Percentiles rank a stretch among this genome's conserved stretches.
phyloP scores from a whole-genome alignment of 164 flowering plant genomes.

The Tetrastigma voinierianum region DNA sequence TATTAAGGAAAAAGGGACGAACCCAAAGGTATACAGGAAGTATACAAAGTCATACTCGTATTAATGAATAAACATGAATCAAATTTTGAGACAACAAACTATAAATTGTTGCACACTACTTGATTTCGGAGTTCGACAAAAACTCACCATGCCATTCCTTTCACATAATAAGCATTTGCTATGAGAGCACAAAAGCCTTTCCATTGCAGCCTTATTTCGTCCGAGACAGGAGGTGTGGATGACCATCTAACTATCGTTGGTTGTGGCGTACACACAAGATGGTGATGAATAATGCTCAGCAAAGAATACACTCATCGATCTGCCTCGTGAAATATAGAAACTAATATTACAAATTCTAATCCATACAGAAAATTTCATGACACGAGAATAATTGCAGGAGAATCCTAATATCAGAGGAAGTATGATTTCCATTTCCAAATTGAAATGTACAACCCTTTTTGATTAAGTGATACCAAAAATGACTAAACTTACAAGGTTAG shows the following conservation, averaged over 20 bases:
- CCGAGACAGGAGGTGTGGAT: slow-evolving; percentile 74
- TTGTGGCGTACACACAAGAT: slow-evolving; percentile 93
- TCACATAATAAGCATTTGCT: slow-evolving; percentile 87
- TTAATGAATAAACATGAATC: not conserved
- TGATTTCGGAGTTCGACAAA: not conserved
- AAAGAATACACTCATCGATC: slow-evolving; percentile 90
- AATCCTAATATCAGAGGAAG: not conserved
- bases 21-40: no score
- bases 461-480: not conserved
- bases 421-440: not conserved
- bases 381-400: not conserved
- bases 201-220: slow-evolving; percentile 66
- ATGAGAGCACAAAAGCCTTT: slow-evolving; percentile 93
- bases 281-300: slow-evolving; percentile 92
- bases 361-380: not conserved
- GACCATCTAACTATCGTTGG: slow-evolving; percentile 97
- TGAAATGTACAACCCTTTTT: not conserved
- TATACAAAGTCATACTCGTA: not conserved
- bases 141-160: slow-evolving; percentile 96
- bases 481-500: not conserved
- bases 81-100: not conserved
- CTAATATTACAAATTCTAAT: not conserved
- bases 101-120: no score
- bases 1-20: no score
- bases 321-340: slow-evolving; percentile 30